Conservation (phyloP, 768 basidiomycete genomes). For the Mycena albidolilacea region DNA sequence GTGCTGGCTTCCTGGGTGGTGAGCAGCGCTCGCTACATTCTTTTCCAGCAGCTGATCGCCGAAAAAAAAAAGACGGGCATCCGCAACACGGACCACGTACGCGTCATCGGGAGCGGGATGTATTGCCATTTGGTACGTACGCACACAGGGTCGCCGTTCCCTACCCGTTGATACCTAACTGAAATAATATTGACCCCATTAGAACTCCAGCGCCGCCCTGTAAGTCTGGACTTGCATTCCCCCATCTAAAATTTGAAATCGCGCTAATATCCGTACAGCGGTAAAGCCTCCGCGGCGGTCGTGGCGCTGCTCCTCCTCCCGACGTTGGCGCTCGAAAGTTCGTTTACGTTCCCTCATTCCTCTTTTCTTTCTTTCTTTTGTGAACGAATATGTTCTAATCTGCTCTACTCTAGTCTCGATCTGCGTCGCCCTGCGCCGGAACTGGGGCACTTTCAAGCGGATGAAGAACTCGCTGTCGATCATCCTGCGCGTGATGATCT, state of each 20-base stretch:
- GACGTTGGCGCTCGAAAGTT: conserved; percentile 42
- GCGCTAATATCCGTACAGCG: conserved; percentile 29
- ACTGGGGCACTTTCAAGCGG: conserved; percentile 42
- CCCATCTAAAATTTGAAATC: background rate
- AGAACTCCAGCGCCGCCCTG: conserved; percentile 31
- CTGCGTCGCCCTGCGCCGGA: conserved; percentile 40
- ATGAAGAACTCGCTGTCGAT: conserved; percentile 40
- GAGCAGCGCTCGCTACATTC: background rate
- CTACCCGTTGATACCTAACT: conserved; percentile 5
- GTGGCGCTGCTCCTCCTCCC: conserved; percentile 38
- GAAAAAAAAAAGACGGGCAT: conserved; percentile 37
- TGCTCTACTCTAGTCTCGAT: conserved; percentile 37
- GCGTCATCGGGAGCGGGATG: conserved; percentile 44
- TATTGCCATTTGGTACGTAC: conserved; percentile 43
- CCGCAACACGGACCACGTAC: conserved; percentile 30
- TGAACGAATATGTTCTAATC: background rate
- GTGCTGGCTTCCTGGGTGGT: conserved; percentile 42
- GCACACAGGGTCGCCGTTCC: background rate
- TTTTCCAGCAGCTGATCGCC: background rate
- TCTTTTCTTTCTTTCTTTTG: background rate
- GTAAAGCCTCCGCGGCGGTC: conserved; percentile 39
- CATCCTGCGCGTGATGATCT: conserved; percentile 43
- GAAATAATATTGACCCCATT: background rate
- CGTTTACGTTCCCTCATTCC: background rate
- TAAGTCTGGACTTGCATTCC: background rate